Base-by-base conservation (phyloP, 1,284 basidiomycete genomes). In the Termitomyces sp. region DNA sequence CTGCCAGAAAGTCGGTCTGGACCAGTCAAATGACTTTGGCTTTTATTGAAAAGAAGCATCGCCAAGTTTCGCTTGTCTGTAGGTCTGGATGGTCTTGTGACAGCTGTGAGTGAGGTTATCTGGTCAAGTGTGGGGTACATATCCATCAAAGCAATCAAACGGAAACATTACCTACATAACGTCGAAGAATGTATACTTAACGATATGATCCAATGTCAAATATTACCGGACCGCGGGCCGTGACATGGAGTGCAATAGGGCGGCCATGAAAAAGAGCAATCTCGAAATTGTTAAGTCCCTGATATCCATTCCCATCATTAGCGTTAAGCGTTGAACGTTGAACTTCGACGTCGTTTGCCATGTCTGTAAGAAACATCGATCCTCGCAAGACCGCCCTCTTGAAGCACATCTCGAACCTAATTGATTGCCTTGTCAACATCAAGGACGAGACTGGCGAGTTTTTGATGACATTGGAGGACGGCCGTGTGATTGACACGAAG, bases 401-500 rank as follows among this genome's bases (percentile, higher is more conserved):
- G 49, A 60, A 63, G 45, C 64, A 69, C 39, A 78, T 83, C 56
- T 65, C 69, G 19, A 73, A 68, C 46, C 66, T 84, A 47, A 79
- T 81, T 34, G 66, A 80, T 50, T 81, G 79, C 33, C 70, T 84
- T 10, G 78, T 83, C 45, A 79, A 81, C 59, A 83, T 84, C 66
- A 74, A 78, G 56, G 82, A 84, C 65, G 72, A 74, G 55, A 77
- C 73, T 2, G 81, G 81, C 39, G 73, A 80, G 63, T 84, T 82
- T 64, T 66, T 84, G 24, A 66, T 83, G 59, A 70, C 72, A 9
- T 66, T 83, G 30, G 69, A 69, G 18, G 81, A 84, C 62, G 82
- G 82, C 0, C 74, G 79, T 10, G 64, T 81, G 19, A 82, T 84
- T 53, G 82, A 86, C 59, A 84, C 82, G 1, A 85, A 85, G 60